Base-by-base conservation (phyloP, 352 stramenopile genomes). In the Phytophthora litchii region DNA sequence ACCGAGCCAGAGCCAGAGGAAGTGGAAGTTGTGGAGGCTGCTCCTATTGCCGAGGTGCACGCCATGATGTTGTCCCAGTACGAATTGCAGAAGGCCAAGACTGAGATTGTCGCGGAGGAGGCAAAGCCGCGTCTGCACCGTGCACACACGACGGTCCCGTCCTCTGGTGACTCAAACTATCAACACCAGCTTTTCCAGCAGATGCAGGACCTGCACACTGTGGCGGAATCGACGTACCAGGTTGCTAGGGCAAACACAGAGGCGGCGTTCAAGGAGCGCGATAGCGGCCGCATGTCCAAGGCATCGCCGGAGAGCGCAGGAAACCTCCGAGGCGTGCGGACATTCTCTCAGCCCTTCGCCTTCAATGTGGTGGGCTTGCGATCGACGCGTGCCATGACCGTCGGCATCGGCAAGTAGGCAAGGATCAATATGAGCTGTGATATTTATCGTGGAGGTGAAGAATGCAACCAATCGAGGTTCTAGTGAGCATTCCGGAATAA, bases 151-250 rank as follows among this genome's bases (percentile, higher is more conserved):
- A 68, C 54, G 16, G 66, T 65, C 14, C 46, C 66, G n/a, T 46
- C 48, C 10, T 56, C 55, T 5, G 56, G 31, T 11, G 48, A 20
- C 13, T 20, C 43, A 23, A 70, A 59, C 48, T 86, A 88, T 47
- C 77, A 91, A 65, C 76, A 80, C 61, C 73, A 89, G 64, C 71
- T 91, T 37, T 82, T 77, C 67, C 70, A 80, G 61, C 82, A 88
- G 57, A 89, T 91, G 82, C 79, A 87, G 53, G 76, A 88, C 59
- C 60, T 91, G 44, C 82, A 76, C 44, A 71, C 72, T 56, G 71
- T 76, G 17, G 79, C 67, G 3, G 82, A 91, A 68, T 77, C 64
- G 19, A 89, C 82, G 56, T 89, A 88, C 65, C 75, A 88, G 54
- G 74, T 86, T 29, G 66, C 78, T 1, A 55, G 76, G 55, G 68